phyloP scores from a whole-genome alignment of 139 green algal genomes.

The Haematococcus lacustris region DNA sequence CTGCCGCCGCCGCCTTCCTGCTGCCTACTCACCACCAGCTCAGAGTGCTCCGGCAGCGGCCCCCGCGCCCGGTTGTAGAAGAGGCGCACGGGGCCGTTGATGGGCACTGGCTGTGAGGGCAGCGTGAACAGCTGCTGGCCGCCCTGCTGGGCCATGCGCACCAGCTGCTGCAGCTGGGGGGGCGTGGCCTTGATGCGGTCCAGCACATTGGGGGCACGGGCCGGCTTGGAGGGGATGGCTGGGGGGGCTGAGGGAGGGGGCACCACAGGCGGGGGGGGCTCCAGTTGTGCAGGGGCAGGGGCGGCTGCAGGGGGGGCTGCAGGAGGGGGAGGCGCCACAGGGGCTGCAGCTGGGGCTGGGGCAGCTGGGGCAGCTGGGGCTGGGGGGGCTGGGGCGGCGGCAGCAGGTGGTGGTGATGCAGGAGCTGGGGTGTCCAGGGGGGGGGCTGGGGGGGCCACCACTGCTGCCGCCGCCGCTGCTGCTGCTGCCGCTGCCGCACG shows the following conservation, averaged over 20 bases:
- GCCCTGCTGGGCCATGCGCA: constrained; percentile 8
- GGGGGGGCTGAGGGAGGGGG: no score
- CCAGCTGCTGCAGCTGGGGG: constrained; percentile 22
- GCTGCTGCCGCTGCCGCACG: no score
- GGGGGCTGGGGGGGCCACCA: no score
- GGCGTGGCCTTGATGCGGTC: not conserved
- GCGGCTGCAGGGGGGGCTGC: not conserved
- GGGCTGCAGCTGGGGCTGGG: constrained; percentile 5
- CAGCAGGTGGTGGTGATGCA: not conserved
- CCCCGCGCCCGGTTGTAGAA: constrained; percentile 66
- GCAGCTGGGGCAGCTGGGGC: constrained; percentile 5
- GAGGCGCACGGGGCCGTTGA: constrained; percentile 20
- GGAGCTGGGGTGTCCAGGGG: not conserved
- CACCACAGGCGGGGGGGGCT: not conserved
- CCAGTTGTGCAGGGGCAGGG: no score
- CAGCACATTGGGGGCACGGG: not conserved
- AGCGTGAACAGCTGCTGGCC: constrained; percentile 29
- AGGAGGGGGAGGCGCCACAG: not conserved
- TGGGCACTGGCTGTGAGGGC: constrained; percentile 14
- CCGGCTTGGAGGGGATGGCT: no score
- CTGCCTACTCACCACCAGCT: constrained; percentile 1
- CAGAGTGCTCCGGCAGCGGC: constrained; percentile 33
- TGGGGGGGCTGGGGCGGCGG: constrained; percentile 1
- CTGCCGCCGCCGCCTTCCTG: not conserved
- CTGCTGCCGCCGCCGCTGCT: no score